Conservation (phyloP, 805 yeast genomes). For the Cyberlindnera saturnus region DNA sequence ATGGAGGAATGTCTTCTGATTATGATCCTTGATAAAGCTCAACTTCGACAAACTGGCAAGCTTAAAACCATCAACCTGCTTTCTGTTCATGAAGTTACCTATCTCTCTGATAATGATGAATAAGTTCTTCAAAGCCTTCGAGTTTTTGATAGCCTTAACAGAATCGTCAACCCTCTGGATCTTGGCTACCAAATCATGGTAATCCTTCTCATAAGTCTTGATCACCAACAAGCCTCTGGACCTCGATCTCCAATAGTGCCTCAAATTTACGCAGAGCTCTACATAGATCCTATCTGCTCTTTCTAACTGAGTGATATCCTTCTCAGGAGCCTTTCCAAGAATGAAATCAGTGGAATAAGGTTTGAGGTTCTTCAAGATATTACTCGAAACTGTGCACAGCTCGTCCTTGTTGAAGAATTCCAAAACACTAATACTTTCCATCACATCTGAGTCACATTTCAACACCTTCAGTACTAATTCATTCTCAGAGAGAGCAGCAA, state of each 20-base stretch:
- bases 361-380: slow-evolving; percentile 61
- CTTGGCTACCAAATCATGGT: slow-evolving; percentile 61
- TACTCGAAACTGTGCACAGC: slow-evolving; percentile 67
- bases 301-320: slow-evolving; percentile 71
- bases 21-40: slow-evolving; percentile 84
- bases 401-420: slow-evolving; percentile 80
- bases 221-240: slow-evolving; percentile 74
- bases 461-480: slow-evolving; percentile 67
- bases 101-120: slow-evolving; percentile 83
- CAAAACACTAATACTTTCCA: slow-evolving; percentile 65
- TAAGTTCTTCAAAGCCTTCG: slow-evolving; percentile 63
- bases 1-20: slow-evolving; percentile 82
- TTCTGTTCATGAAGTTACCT: slow-evolving; percentile 96
- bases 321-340: slow-evolving; percentile 42
- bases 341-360: slow-evolving; percentile 73
- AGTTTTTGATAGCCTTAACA: slow-evolving; percentile 54
- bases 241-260: slow-evolving; percentile 88
- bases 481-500: slow-evolving; percentile 52
- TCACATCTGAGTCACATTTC: slow-evolving; percentile 66
- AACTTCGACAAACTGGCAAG: slow-evolving; percentile 84
- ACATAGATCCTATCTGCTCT: slow-evolving; percentile 83
- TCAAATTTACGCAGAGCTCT: slow-evolving; percentile 76
- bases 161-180: slow-evolving; percentile 71
- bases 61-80: slow-evolving; percentile 91
- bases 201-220: slow-evolving; percentile 72